Evolutionary conservation across 306 rosid genomes (phyloP).

Genomic region (Lathyrus oleraceus): DNA sequence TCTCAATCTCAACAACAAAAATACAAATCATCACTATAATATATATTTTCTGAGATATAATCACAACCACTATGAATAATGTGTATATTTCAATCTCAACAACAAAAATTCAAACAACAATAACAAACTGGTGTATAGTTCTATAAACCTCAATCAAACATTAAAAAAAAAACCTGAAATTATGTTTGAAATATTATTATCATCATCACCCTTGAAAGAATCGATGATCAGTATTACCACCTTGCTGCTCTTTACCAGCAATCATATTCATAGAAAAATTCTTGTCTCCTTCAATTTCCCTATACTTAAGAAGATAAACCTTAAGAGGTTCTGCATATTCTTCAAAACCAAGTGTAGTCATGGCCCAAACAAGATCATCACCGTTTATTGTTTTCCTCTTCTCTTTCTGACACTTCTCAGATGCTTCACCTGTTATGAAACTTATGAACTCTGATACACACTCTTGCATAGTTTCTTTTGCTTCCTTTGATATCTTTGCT

Average conservation of each 20-base stretch:
- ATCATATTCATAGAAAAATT: constrained; percentile 20
- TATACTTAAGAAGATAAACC: constrained; percentile 51
- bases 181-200: not conserved
- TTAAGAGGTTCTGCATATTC: constrained; percentile 62
- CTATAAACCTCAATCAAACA: not conserved
- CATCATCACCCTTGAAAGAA: not conserved
- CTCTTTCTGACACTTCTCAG: constrained; percentile 66
- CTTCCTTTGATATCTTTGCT: constrained; percentile 63
- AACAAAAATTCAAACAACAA: not conserved
- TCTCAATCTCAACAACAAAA: not conserved
- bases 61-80: not conserved
- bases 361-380: constrained; percentile 65
- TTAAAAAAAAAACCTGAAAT: not conserved
- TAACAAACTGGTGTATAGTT: not conserved
- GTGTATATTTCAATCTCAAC: not conserved
- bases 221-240: not conserved
- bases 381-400: constrained; percentile 62
- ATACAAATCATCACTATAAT: not conserved
- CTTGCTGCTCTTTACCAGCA: not conserved
- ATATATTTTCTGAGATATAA: not conserved
- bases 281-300: constrained; percentile 60
- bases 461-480: constrained; percentile 66
- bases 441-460: constrained; percentile 67
- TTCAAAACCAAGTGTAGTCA: constrained; percentile 61
- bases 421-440: constrained; percentile 62